Base-by-base conservation (phyloP, 805 yeast species). In the Metschnikowia cubensis region DNA sequence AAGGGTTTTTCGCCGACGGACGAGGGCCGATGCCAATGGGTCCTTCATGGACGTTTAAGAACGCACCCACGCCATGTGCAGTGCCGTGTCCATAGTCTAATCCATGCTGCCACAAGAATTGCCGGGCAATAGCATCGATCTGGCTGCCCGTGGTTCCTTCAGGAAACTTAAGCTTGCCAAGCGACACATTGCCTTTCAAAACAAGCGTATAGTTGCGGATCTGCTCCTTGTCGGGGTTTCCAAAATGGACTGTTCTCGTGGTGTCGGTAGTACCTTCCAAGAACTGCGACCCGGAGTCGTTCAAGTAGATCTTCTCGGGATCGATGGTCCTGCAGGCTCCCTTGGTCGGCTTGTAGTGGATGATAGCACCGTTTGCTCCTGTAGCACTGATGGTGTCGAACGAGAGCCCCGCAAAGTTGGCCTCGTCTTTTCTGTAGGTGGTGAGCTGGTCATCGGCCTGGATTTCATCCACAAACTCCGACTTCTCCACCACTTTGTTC, bases 291-390 rank as follows among this genome's bases (percentile, higher is more conserved):
- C 87, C 86, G 2, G 83, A 75, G 61, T 82, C 87, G 59, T 77
- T 72, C 40, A 82, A 69, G 60, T 80, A 82, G 20, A 81, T 68
- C 44, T 78, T 74, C 35, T 69, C 66, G 6, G 83, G 84, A 55
- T 81, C 77, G 40, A 82, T 80, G 7, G 75, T 65, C 6, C 79
- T 58, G 51, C 77, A 73, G 10, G 65, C 61, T 2, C 70, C 70
- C 45, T 66, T 62, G 11, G 63, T 58, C 3, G 95, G 94, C 38
- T 81, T 70, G 63, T 87, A 87, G 64, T 87, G 95, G 52, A 87
- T 84, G 31, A 87, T 73, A 1, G 94, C 87, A 7, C 89, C 87
- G 63, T 86, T 87, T 11, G 89, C 73, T 0, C 92, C 94, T 1
- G 88, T 75, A 4, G 90, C 80, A 46, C 89, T 81, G 43, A 87